A percentile compares a stretch with the other conserved stretches of the same genome.
Conservation (phyloP, 2,329 filamentous ascomycete species). For the Colletotrichum camelliae region DNA sequence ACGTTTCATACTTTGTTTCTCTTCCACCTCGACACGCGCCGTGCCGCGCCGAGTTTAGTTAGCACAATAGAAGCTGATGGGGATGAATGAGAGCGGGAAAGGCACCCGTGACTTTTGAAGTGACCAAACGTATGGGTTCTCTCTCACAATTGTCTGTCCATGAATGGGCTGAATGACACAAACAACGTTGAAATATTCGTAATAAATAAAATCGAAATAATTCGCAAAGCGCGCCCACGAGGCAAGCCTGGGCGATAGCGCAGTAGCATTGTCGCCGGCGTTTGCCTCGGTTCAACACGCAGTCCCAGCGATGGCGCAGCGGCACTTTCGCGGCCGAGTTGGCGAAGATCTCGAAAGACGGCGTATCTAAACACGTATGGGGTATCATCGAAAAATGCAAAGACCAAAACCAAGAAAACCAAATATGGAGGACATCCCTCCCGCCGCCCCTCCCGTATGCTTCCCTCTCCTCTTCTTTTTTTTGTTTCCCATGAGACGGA, state of each 20-base stretch:
- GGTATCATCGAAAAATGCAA: slow-evolving; percentile 43
- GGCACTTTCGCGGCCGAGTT: slow-evolving; percentile 61
- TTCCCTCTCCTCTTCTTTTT: background rate
- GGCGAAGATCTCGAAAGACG: slow-evolving; percentile 43
- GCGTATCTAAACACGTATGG: slow-evolving; percentile 51
- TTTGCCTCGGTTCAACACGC: slow-evolving; percentile 53
- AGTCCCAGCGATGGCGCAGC: slow-evolving; percentile 62
- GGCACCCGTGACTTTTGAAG: background rate
- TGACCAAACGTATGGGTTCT: background rate
- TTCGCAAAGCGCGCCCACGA: slow-evolving; percentile 49
- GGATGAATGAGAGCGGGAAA: background rate
- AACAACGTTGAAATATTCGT: background rate
- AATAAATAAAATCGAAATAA: slow-evolving; percentile 18
- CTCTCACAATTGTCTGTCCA: background rate
- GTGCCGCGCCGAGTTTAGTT: background rate
- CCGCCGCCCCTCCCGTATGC: background rate
- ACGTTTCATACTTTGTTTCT: background rate
- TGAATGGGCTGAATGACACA: background rate
- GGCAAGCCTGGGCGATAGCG: slow-evolving; percentile 55
- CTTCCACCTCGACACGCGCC: background rate
- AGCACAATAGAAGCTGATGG: background rate
- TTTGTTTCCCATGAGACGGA: slow-evolving; percentile 18
- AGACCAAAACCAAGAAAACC: slow-evolving; percentile 25
- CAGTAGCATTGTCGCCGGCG: slow-evolving; percentile 56
- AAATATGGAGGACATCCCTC: slow-evolving; percentile 22